Percentiles rank a stretch among this genome's conserved stretches.
These are phyloP conservation scores for Ambrosiella cleistominuta DNA, from an alignment of 2,329 filamentous ascomycete genomes.

Conservation along the genomic window DNA sequence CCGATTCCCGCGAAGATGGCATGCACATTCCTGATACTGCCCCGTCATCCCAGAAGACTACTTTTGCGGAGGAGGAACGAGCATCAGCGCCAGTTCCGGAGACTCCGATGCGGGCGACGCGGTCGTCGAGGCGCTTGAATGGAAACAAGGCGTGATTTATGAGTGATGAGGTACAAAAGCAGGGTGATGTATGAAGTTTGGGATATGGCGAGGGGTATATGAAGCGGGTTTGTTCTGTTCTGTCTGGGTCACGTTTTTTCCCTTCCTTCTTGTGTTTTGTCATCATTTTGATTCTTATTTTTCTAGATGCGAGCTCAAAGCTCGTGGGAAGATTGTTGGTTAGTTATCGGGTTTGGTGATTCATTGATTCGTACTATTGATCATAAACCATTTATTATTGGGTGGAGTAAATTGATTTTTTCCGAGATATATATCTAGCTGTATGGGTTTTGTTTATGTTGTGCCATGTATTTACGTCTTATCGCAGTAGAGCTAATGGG, in stretches of 20 bases:
- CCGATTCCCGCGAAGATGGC: neutral
- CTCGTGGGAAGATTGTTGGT: neutral
- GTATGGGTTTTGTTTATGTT: neutral
- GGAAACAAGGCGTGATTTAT: neutral
- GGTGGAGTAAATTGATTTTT: neutral
- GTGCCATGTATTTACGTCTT: neutral
- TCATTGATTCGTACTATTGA: neutral
- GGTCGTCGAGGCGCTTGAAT: slow-evolving; percentile 10
- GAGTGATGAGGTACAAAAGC: neutral
- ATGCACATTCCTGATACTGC: neutral
- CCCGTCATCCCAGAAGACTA: neutral
- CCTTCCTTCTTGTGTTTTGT: neutral
- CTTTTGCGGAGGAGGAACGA: neutral
- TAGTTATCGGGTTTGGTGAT: neutral
- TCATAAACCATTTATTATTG: neutral
- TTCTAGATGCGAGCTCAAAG: neutral
- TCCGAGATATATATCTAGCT: neutral
- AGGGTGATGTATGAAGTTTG: neutral
- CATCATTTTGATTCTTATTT: neutral
- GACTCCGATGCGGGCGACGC: slow-evolving; percentile 5
- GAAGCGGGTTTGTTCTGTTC: neutral
- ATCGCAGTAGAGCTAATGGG: too few species aligned
- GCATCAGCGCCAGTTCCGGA: neutral
- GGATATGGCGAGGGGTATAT: neutral
- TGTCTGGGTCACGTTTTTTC: neutral